Evolutionary conservation across 2,329 filamentous ascomycete genomes (phyloP).

Genomic region (Penicillium paneum): DNA sequence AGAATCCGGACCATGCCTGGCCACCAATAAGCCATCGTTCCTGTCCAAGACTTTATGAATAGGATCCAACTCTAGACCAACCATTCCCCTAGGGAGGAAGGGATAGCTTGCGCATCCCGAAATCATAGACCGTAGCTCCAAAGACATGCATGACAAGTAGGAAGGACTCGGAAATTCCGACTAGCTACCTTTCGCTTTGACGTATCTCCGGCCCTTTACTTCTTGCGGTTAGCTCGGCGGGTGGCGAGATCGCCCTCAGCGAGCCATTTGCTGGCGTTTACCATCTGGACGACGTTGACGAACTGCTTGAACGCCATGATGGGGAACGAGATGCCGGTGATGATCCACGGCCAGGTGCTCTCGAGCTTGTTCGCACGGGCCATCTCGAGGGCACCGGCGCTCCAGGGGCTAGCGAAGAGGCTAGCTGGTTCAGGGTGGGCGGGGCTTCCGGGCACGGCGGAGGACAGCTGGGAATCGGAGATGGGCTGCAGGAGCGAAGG

Average conservation of each 20-base stretch:
- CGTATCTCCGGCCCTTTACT: constrained; percentile 16
- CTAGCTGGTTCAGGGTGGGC: constrained; percentile 66
- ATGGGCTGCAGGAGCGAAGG: constrained; percentile 72
- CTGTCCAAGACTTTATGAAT: constrained; percentile 19
- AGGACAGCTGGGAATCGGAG: constrained; percentile 52
- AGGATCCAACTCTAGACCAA: constrained; percentile 18
- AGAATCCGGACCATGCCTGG: constrained; percentile 11
- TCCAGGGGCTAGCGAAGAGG: constrained; percentile 85
- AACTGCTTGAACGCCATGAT: constrained; percentile 90
- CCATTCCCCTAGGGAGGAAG: constrained; percentile 9
- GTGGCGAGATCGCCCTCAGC: constrained; percentile 75
- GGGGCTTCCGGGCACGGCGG: constrained; percentile 63
- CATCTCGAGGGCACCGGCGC: constrained; percentile 85
- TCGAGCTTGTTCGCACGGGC: constrained; percentile 93
- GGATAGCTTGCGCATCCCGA: constrained; percentile 12
- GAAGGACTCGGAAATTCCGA: constrained; percentile 10
- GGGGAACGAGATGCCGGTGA: constrained; percentile 75
- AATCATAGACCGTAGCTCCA: constrained; percentile 31
- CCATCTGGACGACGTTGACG: constrained; percentile 89
- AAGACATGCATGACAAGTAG: constrained; percentile 30
- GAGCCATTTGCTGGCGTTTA: constrained; percentile 88
- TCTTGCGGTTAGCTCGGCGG: constrained; percentile 53
- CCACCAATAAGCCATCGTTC: constrained; percentile 8
- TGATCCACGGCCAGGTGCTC: constrained; percentile 71
- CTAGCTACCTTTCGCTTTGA: neutral